Conservation (phyloP, 768 basidiomycete genomes). For the Gloeopeniophorella convolvens region DNA sequence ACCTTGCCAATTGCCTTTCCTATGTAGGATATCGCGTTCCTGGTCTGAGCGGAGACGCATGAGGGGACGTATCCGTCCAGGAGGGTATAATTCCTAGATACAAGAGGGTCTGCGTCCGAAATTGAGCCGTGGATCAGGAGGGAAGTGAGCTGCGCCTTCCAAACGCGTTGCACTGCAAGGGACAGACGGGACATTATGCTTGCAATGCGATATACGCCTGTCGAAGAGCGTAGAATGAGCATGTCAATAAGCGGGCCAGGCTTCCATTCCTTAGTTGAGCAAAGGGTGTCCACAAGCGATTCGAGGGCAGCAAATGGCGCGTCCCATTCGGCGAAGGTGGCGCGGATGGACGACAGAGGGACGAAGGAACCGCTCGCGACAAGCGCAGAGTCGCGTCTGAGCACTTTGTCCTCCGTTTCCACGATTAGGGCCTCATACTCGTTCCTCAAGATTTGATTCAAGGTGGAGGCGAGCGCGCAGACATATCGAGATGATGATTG, state of each 20-base stretch:
- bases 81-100: constrained; percentile 52
- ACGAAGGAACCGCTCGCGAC: constrained; percentile 82
- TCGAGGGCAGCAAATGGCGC: constrained; percentile 72
- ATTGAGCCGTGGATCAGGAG: constrained; percentile 78
- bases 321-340: constrained; percentile 85
- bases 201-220: constrained; percentile 72
- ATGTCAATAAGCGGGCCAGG: constrained; percentile 81
- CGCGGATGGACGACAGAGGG: constrained; percentile 76
- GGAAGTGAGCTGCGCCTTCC: constrained; percentile 77
- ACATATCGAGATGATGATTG: constrained; percentile 68
- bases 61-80: constrained; percentile 65
- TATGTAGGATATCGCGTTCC: constrained; percentile 80
- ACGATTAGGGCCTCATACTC: constrained; percentile 80
- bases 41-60: constrained; percentile 63
- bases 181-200: constrained; percentile 67
- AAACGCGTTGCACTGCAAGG: constrained; percentile 70
- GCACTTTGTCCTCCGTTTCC: constrained; percentile 72
- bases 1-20: constrained; percentile 84
- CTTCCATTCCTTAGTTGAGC: constrained; percentile 48
- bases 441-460: constrained; percentile 65
- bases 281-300: constrained; percentile 55
- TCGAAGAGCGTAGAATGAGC: constrained; percentile 62
- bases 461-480: constrained; percentile 67
- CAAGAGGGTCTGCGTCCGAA: constrained; percentile 54
- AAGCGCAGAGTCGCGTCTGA: constrained; percentile 65